Evolutionary conservation across 1,139 yeast species (phyloP), one percentile per base, ranked within the genome.

Genomic region (Geotrichum cucujoidarum): DNA sequence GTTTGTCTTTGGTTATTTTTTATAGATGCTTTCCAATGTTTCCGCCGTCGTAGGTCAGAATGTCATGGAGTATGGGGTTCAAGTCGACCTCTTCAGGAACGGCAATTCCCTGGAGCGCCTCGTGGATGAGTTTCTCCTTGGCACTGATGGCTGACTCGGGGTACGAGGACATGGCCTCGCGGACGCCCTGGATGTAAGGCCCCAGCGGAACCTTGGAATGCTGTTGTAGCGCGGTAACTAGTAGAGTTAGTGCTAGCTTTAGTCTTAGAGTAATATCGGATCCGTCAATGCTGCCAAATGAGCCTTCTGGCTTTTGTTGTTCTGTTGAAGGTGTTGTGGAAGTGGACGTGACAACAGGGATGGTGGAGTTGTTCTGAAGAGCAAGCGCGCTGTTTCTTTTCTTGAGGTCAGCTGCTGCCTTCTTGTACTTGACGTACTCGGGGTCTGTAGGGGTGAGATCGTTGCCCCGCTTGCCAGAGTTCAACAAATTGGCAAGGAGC

Each of bases 61-160:
- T 54, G 25, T 58, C 62, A 17, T 53, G 50, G 20, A 61, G 35
- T 4, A 60, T 52, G 10, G 63, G 58, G 20, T 54, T 49, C 38
- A 62, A 47, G 43, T 62, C 63, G 11, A 62, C 58, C 34, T 56
- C 58, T 10, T 54, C 53, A 1, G 65, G 64, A 10, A 61, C 53
- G 4, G 45, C 38, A 22, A 61, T 53, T 4, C 59, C 58, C 32
- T 57, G 48, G 6, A 62, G 55, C 2, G 65, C 65, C 39, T 59
- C 59, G 11, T 31, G 24, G 11, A 47, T 47, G 11, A 47, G 17
- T 2, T 27, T 25, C 32, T 47, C 49, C 17, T 41, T 40, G 21
- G 10, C n/a, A 14, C 41, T 36, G 10, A 24, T 6, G 29, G 41
- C 13, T 21, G 34, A 34, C 22, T 46, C 49, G 5, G 49, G 49